Evolutionary conservation across 225 moss, liverwort and hornwort species (phyloP), one percentile per base, ranked within the genome.

Genomic region (Bryum argenteum): DNA sequence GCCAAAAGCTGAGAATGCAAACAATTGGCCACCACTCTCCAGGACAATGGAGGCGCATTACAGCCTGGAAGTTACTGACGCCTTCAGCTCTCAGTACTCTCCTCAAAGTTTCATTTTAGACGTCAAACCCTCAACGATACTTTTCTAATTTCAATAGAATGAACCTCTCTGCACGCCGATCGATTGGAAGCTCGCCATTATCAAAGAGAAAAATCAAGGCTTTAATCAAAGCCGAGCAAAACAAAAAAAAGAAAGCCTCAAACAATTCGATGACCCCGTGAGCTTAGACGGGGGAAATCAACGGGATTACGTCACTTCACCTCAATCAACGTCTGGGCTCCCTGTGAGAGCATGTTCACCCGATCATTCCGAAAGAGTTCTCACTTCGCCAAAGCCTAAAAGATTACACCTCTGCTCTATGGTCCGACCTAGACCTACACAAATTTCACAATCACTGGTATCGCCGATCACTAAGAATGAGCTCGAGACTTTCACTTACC

Each of bases 1-100:
- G 10, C 58, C 40, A 78, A 12, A 43, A 84, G 58, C 7, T 71
- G 76, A 7, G 72, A 15, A 42, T 73, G 72, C 43, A 79, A 61
- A 10, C 37, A 77, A 28, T 59, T 61, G 22, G 58, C 53, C 63
- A 77, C 53, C 21, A 55, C 47, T 69, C 66, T 77, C 79, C 82
- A 75, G 0, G 28, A 11, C 9, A 23, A 54, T 0, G 21, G 37
- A 63, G 10, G 54, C 66, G 62, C 86, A 86, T 86, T 42, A 47
- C 23, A 60, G 28, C 19, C 2, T 40, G 24, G 16, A 57, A 19
- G 26, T 10, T 47, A 44, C 40, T 11, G 20, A 14, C 0, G 1
- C 39, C 51, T 47, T 66, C 0, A 33, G 0, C 11, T 20, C 2
- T 52, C 2, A 1, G 70, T 48, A 21, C 66, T 10, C 0, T 57